Evolutionary conservation across 176 grass and related monocot genomes (phyloP), one percentile per base, ranked within the genome.

Genomic region (Triticum turgidum): DNA sequence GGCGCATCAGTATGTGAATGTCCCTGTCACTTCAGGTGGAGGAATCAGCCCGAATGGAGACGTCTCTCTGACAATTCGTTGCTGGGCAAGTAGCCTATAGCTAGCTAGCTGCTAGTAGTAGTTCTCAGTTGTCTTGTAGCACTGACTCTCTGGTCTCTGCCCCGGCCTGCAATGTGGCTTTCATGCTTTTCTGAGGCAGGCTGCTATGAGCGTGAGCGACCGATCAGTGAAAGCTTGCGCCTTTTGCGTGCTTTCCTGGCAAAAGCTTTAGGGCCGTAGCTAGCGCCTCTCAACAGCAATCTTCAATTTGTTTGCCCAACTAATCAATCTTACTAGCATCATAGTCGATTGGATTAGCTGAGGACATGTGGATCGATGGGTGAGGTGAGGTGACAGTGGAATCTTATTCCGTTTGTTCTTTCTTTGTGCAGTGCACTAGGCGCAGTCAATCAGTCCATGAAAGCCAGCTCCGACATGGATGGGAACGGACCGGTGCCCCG

Each of bases 321-420:
- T 70, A 79, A 65, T 56, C 56, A 24, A 65, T 45, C 54, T 79
- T 33, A 9, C 20, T 20, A 33, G 45, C 8, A 76, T 64, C 54
- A 51, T 77, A 63, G 18, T 51, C 25, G 77, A 54, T 33, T 77
- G 33, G 65, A 79, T 86, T 78, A 54, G 52, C 71, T 59, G 47
- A 37, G 64, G 79, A 56, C 45, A 87, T 27, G 70, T 51, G 33
- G 33, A 86, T 20, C 21, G 27, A 86, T 52, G 27, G 38, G 71
- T 78, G 79, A 90, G 78, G 79, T 83, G 88, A 85, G 79, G 73
- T 83, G 89, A 85, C 76, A 13, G 62, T 59, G 82, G 86, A 91
- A 91, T 85, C 90, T 91, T 82, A 88, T 88, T 91, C 86, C 69
- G 78, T 81, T 85, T 91, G 78, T 82, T 88, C 41, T 78, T 27